Evolutionary conservation across 768 basidiomycete genomes (phyloP).

Genomic region (Tulasnella calospora): DNA sequence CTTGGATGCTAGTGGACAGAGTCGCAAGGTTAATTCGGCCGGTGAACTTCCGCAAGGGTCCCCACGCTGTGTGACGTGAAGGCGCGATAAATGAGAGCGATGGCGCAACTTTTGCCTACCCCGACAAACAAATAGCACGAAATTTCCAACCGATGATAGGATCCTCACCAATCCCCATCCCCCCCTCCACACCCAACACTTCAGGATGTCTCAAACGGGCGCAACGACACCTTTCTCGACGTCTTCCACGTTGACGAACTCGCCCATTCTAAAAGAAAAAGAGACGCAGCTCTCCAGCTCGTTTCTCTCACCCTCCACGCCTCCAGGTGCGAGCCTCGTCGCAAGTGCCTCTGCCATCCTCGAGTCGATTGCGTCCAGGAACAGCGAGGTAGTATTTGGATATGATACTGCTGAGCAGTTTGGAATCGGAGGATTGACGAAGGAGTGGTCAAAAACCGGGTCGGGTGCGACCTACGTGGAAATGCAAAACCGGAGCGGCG

Average conservation of each 20-base stretch:
- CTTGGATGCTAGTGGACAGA: background rate
- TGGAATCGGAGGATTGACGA: conserved; percentile 73
- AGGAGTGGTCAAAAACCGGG: conserved; percentile 50
- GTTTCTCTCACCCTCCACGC: conserved; percentile 11
- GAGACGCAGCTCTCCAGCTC: background rate
- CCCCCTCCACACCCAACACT: background rate
- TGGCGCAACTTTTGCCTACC: background rate
- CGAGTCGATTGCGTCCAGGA: conserved; percentile 59
- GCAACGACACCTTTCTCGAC: conserved; percentile 25
- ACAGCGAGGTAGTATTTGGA: conserved; percentile 66
- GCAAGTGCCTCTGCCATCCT: conserved; percentile 39
- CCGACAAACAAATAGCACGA: background rate
- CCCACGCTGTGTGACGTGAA: background rate
- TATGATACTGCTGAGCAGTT: conserved; percentile 80
- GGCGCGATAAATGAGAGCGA: conserved; percentile 2
- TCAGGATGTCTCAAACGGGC: conserved; percentile 16
- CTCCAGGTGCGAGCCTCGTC: conserved; percentile 12
- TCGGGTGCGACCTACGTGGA: conserved; percentile 45
- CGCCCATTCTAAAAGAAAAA: conserved; percentile 16
- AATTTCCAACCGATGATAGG: background rate
- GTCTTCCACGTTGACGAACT: conserved; percentile 20
- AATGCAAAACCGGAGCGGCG: conserved; percentile 79
- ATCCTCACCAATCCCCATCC: background rate
- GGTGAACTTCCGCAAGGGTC: background rate
- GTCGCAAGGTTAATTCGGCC: background rate